A percentile compares a stretch with the other conserved stretches of the same genome.
Evolutionary conservation across 768 basidiomycete genomes (phyloP).

Genomic region (Coprinopsis strossmayeri): DNA sequence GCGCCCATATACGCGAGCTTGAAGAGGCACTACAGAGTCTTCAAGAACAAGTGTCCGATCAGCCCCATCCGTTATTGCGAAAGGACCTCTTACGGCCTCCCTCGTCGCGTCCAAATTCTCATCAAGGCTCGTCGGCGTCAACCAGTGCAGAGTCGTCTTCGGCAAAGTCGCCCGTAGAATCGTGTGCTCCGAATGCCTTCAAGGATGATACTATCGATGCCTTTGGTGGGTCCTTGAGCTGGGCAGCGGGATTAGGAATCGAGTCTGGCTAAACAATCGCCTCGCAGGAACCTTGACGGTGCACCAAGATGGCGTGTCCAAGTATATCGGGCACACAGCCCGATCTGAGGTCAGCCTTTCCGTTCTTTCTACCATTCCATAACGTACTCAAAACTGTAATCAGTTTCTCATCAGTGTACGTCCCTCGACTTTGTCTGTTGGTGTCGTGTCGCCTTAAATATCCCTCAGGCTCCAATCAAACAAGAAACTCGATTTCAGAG

Average conservation of each 20-base stretch:
- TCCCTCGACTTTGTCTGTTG: neutral
- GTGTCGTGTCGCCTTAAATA: too few species aligned
- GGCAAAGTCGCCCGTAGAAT: slow-evolving; percentile 20
- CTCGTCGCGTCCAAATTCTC: slow-evolving; percentile 5
- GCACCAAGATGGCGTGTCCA: slow-evolving; percentile 45
- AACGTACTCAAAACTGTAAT: slow-evolving; percentile 9
- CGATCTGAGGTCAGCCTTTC: slow-evolving; percentile 52
- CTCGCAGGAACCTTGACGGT: slow-evolving; percentile 49
- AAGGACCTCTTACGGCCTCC: slow-evolving; percentile 22
- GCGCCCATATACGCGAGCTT: slow-evolving; percentile 50
- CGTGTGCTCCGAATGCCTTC: neutral
- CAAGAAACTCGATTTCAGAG: slow-evolving; percentile 7
- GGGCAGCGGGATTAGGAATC: too few species aligned
- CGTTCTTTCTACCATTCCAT: neutral
- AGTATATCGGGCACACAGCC: slow-evolving; percentile 59
- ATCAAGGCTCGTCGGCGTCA: slow-evolving; percentile 14
- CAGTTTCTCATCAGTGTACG: slow-evolving; percentile 57
- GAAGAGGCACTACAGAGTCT: slow-evolving; percentile 50
- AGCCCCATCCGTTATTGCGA: slow-evolving; percentile 43
- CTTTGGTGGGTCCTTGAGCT: neutral
- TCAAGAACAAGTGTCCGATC: slow-evolving; percentile 41
- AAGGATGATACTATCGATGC: neutral
- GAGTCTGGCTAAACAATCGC: neutral
- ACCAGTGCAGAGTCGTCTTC: slow-evolving; percentile 18
- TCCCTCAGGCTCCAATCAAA: slow-evolving; percentile 20